phyloP scores from a whole-genome alignment of 2,329 filamentous ascomycete species.

The Rhynchosporium graminicola region DNA sequence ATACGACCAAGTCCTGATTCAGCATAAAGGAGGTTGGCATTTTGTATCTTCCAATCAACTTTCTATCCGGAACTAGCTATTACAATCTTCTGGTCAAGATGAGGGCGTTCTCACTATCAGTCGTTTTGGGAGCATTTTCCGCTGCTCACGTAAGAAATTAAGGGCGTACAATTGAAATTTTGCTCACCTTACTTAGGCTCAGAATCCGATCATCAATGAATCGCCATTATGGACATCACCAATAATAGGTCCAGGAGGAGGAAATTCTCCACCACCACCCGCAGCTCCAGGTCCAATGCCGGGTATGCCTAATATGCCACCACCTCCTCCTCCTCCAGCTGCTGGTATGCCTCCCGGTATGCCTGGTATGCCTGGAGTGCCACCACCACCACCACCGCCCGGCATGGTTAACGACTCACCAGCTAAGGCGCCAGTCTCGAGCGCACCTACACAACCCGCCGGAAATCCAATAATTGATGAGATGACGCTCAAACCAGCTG shows the following conservation, averaged over 20 bases:
- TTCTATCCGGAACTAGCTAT: neutral
- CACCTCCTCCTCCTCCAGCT: neutral
- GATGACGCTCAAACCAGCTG: neutral
- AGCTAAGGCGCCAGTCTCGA: neutral
- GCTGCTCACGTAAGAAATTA: neutral
- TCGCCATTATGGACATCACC: slow-evolving; percentile 1
- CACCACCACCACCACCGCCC: neutral
- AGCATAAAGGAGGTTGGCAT: neutral
- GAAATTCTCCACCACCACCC: neutral
- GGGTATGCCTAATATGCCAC: neutral
- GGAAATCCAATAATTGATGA: slow-evolving; percentile 6
- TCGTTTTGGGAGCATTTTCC: neutral
- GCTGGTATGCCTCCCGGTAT: neutral
- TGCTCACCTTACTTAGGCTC: neutral
- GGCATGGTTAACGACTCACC: neutral
- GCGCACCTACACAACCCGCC: neutral
- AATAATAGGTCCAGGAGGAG: neutral
- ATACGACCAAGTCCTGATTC: neutral
- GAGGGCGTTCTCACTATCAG: neutral
- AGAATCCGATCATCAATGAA: slow-evolving; percentile 3
- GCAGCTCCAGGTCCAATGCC: neutral
- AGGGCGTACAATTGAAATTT: neutral
- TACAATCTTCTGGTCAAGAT: neutral
- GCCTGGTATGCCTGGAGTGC: neutral
- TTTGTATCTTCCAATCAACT: neutral